A percentile compares a stretch with the other conserved stretches of the same genome.
These are phyloP conservation scores for Cetradonia linearis DNA, from an alignment of 495 filamentous ascomycete genomes.

Conservation along the genomic window DNA sequence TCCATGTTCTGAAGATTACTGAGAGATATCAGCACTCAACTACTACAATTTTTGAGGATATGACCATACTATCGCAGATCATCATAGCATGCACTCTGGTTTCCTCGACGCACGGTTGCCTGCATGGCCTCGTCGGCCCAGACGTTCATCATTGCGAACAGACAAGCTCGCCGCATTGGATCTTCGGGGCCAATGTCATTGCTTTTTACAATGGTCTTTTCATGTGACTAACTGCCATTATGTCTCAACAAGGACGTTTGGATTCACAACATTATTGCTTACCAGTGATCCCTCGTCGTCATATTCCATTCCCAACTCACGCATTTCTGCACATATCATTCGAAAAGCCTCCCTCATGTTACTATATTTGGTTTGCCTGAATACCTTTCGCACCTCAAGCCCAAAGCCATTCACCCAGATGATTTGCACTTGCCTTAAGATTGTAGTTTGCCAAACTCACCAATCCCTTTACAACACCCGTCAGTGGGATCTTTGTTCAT, in stretches of 20 bases:
- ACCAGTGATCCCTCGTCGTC: not conserved
- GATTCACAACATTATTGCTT: not conserved
- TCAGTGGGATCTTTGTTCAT: not conserved
- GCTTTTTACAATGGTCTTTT: not conserved
- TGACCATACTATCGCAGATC: not conserved
- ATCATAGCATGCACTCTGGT: not conserved
- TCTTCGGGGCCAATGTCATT: not conserved
- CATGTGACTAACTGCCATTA: not conserved
- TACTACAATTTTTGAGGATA: not conserved
- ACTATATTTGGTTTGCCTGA: not conserved
- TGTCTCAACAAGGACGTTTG: not conserved
- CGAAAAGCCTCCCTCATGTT: not conserved
- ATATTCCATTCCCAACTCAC: not conserved
- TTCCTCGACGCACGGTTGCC: not conserved
- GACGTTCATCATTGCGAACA: not conserved
- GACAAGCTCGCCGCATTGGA: not conserved
- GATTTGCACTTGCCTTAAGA: not conserved
- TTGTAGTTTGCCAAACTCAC: slow-evolving; percentile 1
- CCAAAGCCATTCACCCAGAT: not conserved
- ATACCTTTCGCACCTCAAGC: not conserved
- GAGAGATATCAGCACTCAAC: not conserved
- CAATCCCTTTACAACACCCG: not conserved
- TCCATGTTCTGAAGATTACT: not conserved
- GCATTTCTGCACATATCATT: not conserved
- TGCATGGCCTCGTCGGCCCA: not conserved